Base-by-base conservation (phyloP, 768 basidiomycete species). In the Coprinopsis sp. region DNA sequence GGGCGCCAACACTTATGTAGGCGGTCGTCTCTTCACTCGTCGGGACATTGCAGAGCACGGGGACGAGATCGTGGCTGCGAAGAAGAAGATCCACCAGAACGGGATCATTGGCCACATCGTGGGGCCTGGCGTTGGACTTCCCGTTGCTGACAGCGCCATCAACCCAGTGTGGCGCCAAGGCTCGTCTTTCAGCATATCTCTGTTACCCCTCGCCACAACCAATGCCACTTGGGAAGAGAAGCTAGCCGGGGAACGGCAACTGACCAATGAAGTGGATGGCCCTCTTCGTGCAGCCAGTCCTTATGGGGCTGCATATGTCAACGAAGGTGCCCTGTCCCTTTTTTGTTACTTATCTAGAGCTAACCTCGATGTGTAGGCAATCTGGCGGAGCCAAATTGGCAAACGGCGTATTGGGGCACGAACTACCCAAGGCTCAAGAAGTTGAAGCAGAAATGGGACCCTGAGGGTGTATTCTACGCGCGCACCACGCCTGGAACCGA, bases 81-180 rank as follows among this genome's bases (percentile, higher is more conserved):
- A 50, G 29, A 28, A 45, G n/a, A n/a, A 39, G 12, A 25, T 31
- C n/a, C 27, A 37, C 4, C 38, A 47, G 22, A 25, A 49, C 18
- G 49, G 49, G 22, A 46, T 43, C 21, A 48, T 56, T 37, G 55
- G 45, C 12, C 44, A 46, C 18, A 46, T 46, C 27, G 50, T 51
- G 6, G 44, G 50, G 1, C 50, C 50, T 3, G 38, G 39, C 11
- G 44, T 44, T 18, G 45, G 45, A 2, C 23, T 33, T 18, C 50
- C 50, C 0, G 42, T 28, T 14, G 31, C 42, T 19, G 40, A 51
- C 28, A 51, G 38, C 28, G 50, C 50, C 19, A 42, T 51, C 18
- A 28, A 46, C 38, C 50, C 50, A 2, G 37, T 19, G 6, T 51
- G 50, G 50, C 37, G 50, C 12, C 37, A 51, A 12, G 45, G 18